Evolutionary conservation across 352 stramenopile species (phyloP).

Genomic region (Blastocystis sp.): DNA sequence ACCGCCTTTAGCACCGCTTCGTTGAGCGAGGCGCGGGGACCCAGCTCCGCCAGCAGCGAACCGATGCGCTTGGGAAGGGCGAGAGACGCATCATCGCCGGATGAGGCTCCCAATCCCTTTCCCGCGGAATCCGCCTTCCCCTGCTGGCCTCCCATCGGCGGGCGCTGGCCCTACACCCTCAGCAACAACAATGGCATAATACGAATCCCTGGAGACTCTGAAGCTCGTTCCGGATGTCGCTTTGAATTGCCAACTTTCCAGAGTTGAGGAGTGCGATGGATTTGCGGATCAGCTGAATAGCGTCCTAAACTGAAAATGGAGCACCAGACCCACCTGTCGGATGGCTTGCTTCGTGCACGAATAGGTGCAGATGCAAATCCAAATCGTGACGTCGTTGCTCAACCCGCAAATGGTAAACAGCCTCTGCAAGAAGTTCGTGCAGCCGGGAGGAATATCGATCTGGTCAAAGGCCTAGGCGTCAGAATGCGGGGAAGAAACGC

Average conservation of each 20-base stretch:
- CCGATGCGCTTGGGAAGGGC: background rate
- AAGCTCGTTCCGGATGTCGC: background rate
- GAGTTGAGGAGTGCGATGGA: background rate
- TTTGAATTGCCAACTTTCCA: background rate
- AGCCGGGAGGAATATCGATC: constrained; percentile 52
- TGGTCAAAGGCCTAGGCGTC: constrained; percentile 24
- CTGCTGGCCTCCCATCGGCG: background rate
- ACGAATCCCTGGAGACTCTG: background rate
- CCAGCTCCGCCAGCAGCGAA: constrained; percentile 16
- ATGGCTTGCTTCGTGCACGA: constrained; percentile 34
- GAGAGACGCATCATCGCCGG: background rate
- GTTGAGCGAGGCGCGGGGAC: background rate
- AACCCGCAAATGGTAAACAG: constrained; percentile 13
- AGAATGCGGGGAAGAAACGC: background rate
- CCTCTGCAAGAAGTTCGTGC: background rate
- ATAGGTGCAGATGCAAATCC: constrained; percentile 32
- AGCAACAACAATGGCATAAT: background rate
- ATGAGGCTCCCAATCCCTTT: too few species aligned
- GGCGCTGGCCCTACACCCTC: background rate
- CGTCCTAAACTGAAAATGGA: constrained; percentile 9
- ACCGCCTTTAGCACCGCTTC: background rate
- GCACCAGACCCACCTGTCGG: background rate
- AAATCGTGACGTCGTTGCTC: constrained; percentile 21
- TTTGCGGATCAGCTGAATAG: constrained; percentile 1
- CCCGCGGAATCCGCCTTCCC: too few species aligned